A percentile compares a stretch with the other conserved stretches of the same genome.
phyloP scores from a whole-genome alignment of 2,329 filamentous ascomycete genomes.

The Cryphonectria radicalis region DNA sequence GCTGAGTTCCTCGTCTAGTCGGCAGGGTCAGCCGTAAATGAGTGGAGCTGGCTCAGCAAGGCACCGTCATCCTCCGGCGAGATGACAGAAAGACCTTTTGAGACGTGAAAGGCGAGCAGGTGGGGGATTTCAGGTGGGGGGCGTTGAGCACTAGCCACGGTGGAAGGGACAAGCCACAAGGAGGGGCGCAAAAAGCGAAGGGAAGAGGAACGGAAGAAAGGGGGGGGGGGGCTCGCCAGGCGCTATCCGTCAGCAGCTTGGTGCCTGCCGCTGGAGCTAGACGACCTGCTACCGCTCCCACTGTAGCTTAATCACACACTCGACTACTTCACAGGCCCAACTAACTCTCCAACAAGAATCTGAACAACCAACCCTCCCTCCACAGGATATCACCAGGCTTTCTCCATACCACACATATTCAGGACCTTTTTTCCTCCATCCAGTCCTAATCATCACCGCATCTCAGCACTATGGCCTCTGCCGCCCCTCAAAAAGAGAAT shows the following conservation, averaged over 20 bases:
- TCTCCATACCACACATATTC: neutral
- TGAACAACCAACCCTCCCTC: neutral
- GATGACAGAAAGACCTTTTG: neutral
- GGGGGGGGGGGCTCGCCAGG: neutral
- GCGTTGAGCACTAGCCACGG: neutral
- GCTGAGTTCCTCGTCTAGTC: neutral
- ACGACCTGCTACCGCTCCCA: neutral
- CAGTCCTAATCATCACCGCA: neutral
- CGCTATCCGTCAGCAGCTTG: constrained; percentile 26
- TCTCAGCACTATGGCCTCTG: constrained; percentile 41
- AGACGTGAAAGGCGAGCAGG: neutral
- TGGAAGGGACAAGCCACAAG: constrained; percentile 18
- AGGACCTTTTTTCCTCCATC: neutral
- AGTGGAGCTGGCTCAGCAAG: neutral
- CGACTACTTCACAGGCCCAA: neutral
- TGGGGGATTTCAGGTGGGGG: neutral
- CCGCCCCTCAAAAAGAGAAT: constrained; percentile 42
- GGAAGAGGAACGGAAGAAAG: too few species aligned
- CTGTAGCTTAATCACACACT: neutral
- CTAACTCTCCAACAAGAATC: neutral
- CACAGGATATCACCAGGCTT: neutral
- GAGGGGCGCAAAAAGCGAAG: constrained; percentile 3
- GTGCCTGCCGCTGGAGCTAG: constrained; percentile 17
- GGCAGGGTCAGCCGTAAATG: neutral
- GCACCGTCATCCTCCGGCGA: neutral